phyloP scores from a whole-genome alignment of 768 basidiomycete genomes.

The Suillus cothurnatus region DNA sequence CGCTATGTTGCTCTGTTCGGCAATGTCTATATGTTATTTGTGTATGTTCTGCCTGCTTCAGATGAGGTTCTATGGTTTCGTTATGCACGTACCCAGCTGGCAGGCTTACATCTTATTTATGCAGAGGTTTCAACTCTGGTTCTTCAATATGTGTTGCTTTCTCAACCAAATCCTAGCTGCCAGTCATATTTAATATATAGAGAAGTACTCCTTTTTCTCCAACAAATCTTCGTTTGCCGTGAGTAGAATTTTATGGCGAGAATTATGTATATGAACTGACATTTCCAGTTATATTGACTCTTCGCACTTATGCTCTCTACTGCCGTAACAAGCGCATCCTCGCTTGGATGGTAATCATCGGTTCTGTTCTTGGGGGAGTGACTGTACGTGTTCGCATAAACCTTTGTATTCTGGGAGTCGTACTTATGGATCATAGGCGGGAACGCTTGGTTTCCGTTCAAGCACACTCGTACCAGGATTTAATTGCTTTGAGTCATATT shows the following conservation, averaged over 20 bases:
- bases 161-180: slow-evolving; percentile 37
- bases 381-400: slow-evolving; percentile 36
- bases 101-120: not conserved
- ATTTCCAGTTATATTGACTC: slow-evolving; percentile 42
- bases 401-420: not conserved
- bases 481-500: not conserved
- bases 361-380: slow-evolving; percentile 31
- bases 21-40: slow-evolving; percentile 32
- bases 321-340: slow-evolving; percentile 41
- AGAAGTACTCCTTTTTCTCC: slow-evolving; percentile 43
- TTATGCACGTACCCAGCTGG: not conserved
- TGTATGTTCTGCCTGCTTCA: slow-evolving; percentile 27
- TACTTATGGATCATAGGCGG: not conserved
- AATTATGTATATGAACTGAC: not conserved
- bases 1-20: slow-evolving; percentile 51
- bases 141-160: not conserved
- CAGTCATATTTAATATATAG: slow-evolving; percentile 38
- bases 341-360: slow-evolving; percentile 36
- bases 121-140: slow-evolving; percentile 10
- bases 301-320: slow-evolving; percentile 57
- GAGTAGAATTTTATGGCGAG: slow-evolving; percentile 19
- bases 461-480: not conserved
- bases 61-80: not conserved
- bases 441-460: not conserved
- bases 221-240: slow-evolving; percentile 52